phyloP scores from a whole-genome alignment of 2,329 filamentous ascomycete genomes.

The Xylaria sp. region DNA sequence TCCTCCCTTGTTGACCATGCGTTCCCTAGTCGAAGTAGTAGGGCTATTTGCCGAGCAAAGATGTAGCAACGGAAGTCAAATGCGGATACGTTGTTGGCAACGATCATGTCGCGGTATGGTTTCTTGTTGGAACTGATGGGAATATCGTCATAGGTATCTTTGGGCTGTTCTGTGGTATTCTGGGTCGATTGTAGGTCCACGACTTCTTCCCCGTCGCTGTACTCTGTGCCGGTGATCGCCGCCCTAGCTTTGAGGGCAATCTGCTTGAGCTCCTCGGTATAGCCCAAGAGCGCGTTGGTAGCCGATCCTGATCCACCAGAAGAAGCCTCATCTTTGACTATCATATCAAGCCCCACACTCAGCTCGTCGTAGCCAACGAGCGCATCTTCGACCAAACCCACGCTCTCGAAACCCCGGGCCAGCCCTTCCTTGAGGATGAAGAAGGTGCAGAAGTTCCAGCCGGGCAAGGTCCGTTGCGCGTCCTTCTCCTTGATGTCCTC shows the following conservation, averaged over 20 bases:
- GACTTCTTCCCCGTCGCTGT: conserved; percentile 41
- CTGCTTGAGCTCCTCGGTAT: conserved; percentile 73
- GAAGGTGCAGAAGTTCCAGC: conserved; percentile 99
- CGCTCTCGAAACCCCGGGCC: conserved; percentile 91
- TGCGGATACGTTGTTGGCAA: conserved; percentile 91
- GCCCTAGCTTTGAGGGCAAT: conserved; percentile 57
- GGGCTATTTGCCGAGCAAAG: conserved; percentile 82
- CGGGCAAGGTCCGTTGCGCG: conserved; percentile 79
- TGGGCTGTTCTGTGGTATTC: conserved; percentile 26
- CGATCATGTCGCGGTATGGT: conserved; percentile 86
- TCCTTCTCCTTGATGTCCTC: conserved; percentile 97
- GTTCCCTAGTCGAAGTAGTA: conserved; percentile 84
- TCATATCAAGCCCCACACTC: conserved; percentile 79
- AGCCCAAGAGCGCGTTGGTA: conserved; percentile 70
- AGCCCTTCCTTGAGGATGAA: conserved; percentile 97
- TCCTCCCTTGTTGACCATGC: conserved; percentile 65
- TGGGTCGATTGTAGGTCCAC: conserved; percentile 55
- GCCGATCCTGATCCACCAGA: conserved; percentile 65
- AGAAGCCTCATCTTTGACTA: conserved; percentile 73
- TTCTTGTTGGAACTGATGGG: conserved; percentile 69
- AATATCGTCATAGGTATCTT: conserved; percentile 56
- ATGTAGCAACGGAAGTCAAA: conserved; percentile 96
- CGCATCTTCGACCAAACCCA: conserved; percentile 93
- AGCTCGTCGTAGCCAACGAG: conserved; percentile 94
- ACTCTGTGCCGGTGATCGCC: conserved; percentile 42